Conservation (phyloP, 2,329 filamentous ascomycete genomes). For the Thielaviopsis ethacetica region DNA sequence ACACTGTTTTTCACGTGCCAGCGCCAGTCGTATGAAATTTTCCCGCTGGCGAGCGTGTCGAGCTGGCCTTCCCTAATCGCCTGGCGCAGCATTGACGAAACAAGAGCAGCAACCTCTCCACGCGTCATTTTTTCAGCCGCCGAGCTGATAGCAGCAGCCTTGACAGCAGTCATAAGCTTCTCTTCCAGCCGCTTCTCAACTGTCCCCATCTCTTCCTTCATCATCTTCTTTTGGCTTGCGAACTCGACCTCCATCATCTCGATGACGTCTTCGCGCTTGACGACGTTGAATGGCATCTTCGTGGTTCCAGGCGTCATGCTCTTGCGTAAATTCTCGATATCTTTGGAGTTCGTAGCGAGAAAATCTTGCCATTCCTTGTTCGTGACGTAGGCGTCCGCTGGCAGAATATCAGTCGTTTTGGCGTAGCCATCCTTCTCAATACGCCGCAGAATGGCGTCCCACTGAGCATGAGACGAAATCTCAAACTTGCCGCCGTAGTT, state of each 20-base stretch:
- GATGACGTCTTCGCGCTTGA: constrained; percentile 34
- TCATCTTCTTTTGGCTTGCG: constrained; percentile 21
- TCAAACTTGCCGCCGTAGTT: constrained; percentile 20
- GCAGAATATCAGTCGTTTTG: constrained; percentile 3
- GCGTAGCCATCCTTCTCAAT: constrained; percentile 20
- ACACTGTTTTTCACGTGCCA: constrained; percentile 32
- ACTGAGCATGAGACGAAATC: constrained; percentile 29
- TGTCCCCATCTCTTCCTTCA: constrained; percentile 24
- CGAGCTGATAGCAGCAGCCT: background rate
- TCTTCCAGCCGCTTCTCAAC: constrained; percentile 21
- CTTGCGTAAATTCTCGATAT: constrained; percentile 22
- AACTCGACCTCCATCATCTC: constrained; percentile 25
- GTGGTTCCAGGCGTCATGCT: background rate
- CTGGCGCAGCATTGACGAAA: constrained; percentile 26
- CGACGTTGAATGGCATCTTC: constrained; percentile 18
- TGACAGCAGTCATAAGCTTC: constrained; percentile 15
- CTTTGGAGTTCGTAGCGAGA: constrained; percentile 15
- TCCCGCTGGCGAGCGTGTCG: constrained; percentile 28
- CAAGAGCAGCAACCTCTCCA: constrained; percentile 24
- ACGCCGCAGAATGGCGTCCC: constrained; percentile 28
- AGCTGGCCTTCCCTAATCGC: constrained; percentile 30
- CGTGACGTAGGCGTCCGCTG: constrained; percentile 16
- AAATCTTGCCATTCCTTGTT: constrained; percentile 20
- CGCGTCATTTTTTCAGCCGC: constrained; percentile 20
- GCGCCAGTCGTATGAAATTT: constrained; percentile 29